Percentiles rank a stretch among this genome's conserved stretches.
Evolutionary conservation across 208 protist genomes (phyloP).

Genomic region (Tritrichomonas musculus): DNA sequence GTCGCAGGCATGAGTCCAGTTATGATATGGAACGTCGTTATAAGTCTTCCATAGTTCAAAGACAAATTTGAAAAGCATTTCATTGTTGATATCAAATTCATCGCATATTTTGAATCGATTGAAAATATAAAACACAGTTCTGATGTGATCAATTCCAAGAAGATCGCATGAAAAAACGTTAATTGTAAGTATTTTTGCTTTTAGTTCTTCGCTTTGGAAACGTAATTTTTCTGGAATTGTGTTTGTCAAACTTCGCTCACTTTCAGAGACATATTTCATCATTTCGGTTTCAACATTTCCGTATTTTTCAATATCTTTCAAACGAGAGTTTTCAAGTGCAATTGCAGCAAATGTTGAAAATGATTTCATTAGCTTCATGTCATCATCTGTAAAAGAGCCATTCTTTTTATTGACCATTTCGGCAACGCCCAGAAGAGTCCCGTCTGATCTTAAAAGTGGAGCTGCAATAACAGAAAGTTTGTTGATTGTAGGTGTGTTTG

Average conservation of each 20-base stretch:
- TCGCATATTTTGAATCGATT: not conserved
- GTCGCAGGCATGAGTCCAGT: slow-evolving; percentile 59
- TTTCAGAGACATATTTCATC: not conserved
- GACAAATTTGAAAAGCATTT: slow-evolving; percentile 18
- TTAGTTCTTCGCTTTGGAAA: not conserved
- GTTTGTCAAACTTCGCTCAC: not conserved
- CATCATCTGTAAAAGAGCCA: not conserved
- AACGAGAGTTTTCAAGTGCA: not conserved
- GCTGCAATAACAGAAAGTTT: not conserved
- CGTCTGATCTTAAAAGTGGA: not conserved
- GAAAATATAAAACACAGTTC: slow-evolving; percentile 27
- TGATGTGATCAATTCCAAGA: not conserved
- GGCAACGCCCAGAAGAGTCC: not conserved
- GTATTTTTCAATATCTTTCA: not conserved
- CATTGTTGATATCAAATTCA: slow-evolving; percentile 34
- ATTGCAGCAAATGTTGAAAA: slow-evolving; percentile 5
- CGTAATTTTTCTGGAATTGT: not conserved
- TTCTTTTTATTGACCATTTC: slow-evolving; percentile 12
- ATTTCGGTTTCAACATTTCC: not conserved
- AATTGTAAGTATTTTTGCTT: not conserved
- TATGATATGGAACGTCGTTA: slow-evolving; percentile 61
- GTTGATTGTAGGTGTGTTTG: not conserved
- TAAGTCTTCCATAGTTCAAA: slow-evolving; percentile 10
- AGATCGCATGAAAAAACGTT: not conserved
- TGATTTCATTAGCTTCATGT: not conserved